Evolutionary conservation across 768 basidiomycete genomes (phyloP), one percentile per base, ranked within the genome.

Genomic region (Phaffia australis): DNA sequence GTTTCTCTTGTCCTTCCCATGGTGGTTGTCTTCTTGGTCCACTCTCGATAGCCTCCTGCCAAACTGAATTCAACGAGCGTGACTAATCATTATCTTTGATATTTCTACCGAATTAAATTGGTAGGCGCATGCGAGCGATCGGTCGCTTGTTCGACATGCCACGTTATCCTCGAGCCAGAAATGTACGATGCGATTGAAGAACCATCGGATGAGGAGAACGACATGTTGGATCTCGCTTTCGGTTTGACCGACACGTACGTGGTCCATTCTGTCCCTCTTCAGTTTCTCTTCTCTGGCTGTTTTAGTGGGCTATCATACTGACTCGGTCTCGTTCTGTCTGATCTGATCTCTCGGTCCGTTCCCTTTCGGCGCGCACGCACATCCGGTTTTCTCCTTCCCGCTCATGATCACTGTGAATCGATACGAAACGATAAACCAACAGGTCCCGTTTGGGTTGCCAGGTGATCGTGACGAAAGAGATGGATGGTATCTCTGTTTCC

Each of bases 201-300:
- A 73, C 93, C 94, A 4, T 88, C 88, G 64, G 94, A 98, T 71
- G 94, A 99, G 74, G 94, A 99, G 78, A 99, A 97, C 73, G 93
- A 77, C 64, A 77, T 76, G 77, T 82, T 99, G 49, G 94, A 97
- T 76, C 89, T 98, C 82, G 94, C 94, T 3, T 98, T 97, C 72
- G 95, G 90, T 0, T 80, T 98, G 61, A 93, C 91, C 0, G 94
- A 97, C 73, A 97, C 94, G 71, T 94, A 65, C 71, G 79, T 87
- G 69, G 80, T 85, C 25, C 4, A 18, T 58, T 54, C 27, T 62
- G 32, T 46, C 48, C 70, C 23, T 56, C 59, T 29, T 30, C 64
- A n/a, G 19, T 55, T 15, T 3, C 14, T 46, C n/a, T 25, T 70
- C 21, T 16, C 25, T 27, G n/a, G n/a, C n/a, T 32, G 14, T 35